Evolutionary conservation across 306 rosid genomes (phyloP).

Genomic region (Luffa aegyptiaca): DNA sequence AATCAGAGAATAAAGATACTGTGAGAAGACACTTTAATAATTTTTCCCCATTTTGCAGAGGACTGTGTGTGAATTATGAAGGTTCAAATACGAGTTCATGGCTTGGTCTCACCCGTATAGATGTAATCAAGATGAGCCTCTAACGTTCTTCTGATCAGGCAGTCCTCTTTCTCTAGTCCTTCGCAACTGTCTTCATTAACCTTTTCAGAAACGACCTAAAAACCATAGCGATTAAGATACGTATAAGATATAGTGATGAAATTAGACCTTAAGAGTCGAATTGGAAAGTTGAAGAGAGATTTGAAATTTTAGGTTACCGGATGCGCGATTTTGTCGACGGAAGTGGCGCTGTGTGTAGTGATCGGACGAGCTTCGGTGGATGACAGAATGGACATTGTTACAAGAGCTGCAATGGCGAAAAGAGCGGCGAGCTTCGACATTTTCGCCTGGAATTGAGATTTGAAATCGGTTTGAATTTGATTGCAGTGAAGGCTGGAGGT

Average conservation of each 20-base stretch:
- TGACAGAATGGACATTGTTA: not conserved
- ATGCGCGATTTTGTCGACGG: not conserved
- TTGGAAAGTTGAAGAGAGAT: not conserved
- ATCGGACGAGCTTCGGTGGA: not conserved
- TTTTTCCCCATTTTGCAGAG: constrained; percentile 17
- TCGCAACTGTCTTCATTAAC: constrained; percentile 29
- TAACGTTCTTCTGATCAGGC: constrained; percentile 62
- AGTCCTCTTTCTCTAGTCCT: constrained; percentile 30
- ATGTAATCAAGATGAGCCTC: constrained; percentile 67
- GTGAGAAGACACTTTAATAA: constrained; percentile 13
- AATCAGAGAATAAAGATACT: not conserved
- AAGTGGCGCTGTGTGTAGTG: not conserved
- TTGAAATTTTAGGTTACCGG: not conserved
- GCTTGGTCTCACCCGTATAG: constrained; percentile 47
- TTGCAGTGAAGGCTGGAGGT: not conserved
- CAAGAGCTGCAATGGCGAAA: not conserved
- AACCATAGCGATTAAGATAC: not conserved
- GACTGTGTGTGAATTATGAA: constrained; percentile 8
- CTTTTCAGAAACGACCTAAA: not conserved
- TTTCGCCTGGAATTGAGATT: not conserved
- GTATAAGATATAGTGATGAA: not conserved
- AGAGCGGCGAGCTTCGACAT: not conserved
- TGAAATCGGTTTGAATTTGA: not conserved
- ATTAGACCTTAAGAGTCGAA: not conserved
- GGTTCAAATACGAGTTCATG: constrained; percentile 11